Evolutionary conservation across 2,329 filamentous ascomycete genomes (phyloP).

Genomic region (Scedosporium boydii): DNA sequence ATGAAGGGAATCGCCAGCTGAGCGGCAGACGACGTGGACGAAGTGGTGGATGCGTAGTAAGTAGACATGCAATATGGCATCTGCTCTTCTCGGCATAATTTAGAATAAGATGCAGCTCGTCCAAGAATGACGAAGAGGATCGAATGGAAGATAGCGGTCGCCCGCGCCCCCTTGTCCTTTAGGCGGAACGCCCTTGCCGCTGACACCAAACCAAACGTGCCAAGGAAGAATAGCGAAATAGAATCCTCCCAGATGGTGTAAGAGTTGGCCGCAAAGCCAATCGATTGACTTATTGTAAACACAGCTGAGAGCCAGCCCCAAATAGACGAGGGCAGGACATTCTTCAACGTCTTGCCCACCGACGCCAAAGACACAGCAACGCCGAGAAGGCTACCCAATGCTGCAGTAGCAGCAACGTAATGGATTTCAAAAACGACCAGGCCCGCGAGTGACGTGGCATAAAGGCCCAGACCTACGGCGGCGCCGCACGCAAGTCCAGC

Average conservation of each 20-base stretch:
- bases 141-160: conserved; percentile 76
- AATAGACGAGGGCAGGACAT: conserved; percentile 59
- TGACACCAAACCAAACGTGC: conserved; percentile 73
- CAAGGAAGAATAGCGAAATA: conserved; percentile 83
- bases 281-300: conserved; percentile 78
- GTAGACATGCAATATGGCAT: conserved; percentile 95
- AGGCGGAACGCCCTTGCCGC: conserved; percentile 68
- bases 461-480: conserved; percentile 16
- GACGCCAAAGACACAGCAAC: conserved; percentile 33
- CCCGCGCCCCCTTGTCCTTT: conserved; percentile 54
- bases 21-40: conserved; percentile 88
- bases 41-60: conserved; percentile 86
- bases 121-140: conserved; percentile 71
- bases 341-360: conserved; percentile 32
- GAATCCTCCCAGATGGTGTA: conserved; percentile 99
- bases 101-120: conserved; percentile 75
- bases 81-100: conserved; percentile 93
- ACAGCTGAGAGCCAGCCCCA: conserved; percentile 84
- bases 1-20: conserved; percentile 72
- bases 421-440: conserved; percentile 17
- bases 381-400: conserved; percentile 32
- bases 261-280: conserved; percentile 93
- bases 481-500: conserved; percentile 24
- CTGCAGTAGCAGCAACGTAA: conserved; percentile 24
- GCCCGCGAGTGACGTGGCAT: conserved; percentile 14